Percentiles rank a stretch among this genome's conserved stretches.
These are phyloP conservation scores for Yarrowia osloensis DNA, from an alignment of 805 yeast species.

Conservation along the genomic window DNA sequence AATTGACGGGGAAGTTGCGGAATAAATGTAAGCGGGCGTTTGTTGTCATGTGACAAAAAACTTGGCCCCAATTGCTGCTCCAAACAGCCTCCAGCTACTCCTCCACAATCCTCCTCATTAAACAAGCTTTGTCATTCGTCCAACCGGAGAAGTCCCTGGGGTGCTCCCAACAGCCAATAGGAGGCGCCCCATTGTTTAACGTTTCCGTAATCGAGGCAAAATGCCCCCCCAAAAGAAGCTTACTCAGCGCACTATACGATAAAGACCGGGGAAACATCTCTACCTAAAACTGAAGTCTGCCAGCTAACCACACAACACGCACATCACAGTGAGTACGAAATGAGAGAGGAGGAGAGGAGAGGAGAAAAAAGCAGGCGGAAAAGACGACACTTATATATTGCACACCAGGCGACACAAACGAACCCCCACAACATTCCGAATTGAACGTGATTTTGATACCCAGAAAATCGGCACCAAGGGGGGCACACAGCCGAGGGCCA, in stretches of 20 bases:
- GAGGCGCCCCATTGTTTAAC: not conserved
- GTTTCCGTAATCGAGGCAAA: constrained; percentile 2
- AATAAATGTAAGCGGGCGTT: too few relatives aligned
- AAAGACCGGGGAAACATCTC: constrained; percentile 29
- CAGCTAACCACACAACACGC: constrained; percentile 8
- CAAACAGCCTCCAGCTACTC: not conserved
- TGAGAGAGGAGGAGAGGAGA: not conserved
- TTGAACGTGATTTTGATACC: too few relatives aligned
- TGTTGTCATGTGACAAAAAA: too few relatives aligned
- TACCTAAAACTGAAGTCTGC: not conserved
- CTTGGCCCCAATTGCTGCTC: too few relatives aligned
- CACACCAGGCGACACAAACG: not conserved
- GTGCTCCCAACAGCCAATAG: constrained; percentile 10
- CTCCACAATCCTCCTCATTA: not conserved
- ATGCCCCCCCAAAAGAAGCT: not conserved
- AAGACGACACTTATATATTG: not conserved
- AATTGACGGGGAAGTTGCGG: too few relatives aligned
- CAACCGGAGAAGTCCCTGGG: not conserved
- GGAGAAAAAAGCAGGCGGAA: not conserved
- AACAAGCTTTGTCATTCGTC: constrained; percentile 19
- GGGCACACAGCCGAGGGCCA: too few relatives aligned
- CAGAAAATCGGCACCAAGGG: too few relatives aligned
- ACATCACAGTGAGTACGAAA: constrained; percentile 7
- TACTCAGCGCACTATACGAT: constrained; percentile 16
- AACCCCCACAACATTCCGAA: too few relatives aligned